These are phyloP conservation scores for Spathaspora girioi DNA, from an alignment of 805 yeast species.

Conservation along the genomic window DNA sequence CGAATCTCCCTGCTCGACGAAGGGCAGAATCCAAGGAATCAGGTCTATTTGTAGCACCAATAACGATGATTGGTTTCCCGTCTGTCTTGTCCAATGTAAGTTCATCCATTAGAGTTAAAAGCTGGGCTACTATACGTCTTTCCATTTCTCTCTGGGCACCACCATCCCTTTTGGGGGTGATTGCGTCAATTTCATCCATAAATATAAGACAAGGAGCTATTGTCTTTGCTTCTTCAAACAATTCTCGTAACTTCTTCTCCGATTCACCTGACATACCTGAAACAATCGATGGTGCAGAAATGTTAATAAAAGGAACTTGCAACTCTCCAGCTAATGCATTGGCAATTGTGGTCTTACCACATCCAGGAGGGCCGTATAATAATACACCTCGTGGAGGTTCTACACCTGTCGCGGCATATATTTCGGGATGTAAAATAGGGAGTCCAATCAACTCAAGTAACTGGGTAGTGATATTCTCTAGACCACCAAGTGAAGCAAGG, in stretches of 20 bases:
- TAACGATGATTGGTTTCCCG: slow-evolving; percentile 88
- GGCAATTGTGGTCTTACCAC: slow-evolving; percentile 96
- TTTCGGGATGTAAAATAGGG: slow-evolving; percentile 93
- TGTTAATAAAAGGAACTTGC: slow-evolving; percentile 84
- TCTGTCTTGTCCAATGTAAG: slow-evolving; percentile 81
- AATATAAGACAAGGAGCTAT: slow-evolving; percentile 92
- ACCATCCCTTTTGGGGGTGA: slow-evolving; percentile 96
- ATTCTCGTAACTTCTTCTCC: slow-evolving; percentile 88
- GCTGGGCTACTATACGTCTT: slow-evolving; percentile 91
- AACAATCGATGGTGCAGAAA: slow-evolving; percentile 94
- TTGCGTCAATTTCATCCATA: slow-evolving; percentile 96
- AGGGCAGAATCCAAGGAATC: slow-evolving; percentile 92
- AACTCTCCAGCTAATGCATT: slow-evolving; percentile 94
- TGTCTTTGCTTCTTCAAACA: slow-evolving; percentile 86
- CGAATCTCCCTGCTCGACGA: slow-evolving; percentile 95
- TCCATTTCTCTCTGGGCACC: slow-evolving; percentile 97
- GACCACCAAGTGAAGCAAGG: slow-evolving; percentile 80
- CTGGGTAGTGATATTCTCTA: slow-evolving; percentile 80
- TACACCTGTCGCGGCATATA: slow-evolving; percentile 80
- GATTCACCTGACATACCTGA: slow-evolving; percentile 99
- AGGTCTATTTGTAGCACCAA: slow-evolving; percentile 97
- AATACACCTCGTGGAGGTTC: slow-evolving; percentile 94
- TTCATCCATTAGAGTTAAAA: slow-evolving; percentile 93
- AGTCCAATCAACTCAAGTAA: slow-evolving; percentile 86
- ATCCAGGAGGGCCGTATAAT: slow-evolving; percentile 98